Evolutionary conservation across 306 rosid genomes (phyloP), one percentile per base, ranked within the genome.

Genomic region (Prunus padus): DNA sequence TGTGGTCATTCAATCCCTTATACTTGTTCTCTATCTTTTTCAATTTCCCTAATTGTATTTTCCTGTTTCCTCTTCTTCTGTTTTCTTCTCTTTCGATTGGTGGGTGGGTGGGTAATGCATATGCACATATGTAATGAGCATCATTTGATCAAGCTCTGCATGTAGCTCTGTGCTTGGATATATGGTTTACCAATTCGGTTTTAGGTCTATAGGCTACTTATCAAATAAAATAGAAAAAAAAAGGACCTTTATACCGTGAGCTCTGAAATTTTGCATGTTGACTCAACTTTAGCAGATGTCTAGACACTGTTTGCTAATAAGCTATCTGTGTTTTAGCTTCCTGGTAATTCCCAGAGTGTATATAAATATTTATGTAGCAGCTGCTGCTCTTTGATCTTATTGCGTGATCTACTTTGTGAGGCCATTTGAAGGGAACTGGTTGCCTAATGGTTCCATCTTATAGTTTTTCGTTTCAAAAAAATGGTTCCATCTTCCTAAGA

Each of bases 141-240:
- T 69, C 73, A 61, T 84, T 57, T 77, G 81, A 78, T 82, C 65
- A 72, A 60, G 78, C 71, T 79, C 51, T 85, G 83, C 90, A 82
- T 84, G 88, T 80, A 66, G 68, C 20, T 79, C 3, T 73, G 57
- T 60, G 19, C 54, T 76, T 50, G 72, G 56, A 69, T 22, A 69
- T 57, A 28, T 76, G 72, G 50, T 79, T 85, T 75, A n/a, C 49
- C 72, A 23, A 42, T 60, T 52, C 72, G 76, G 75, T 71, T 57
- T 68, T 80, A 15, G 33, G 18, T 66, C 56, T 11, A 7, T 45
- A 2, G 9, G 42, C 56, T 46, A 3, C 30, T 44, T 42, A 22
- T 42, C 10, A 25, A 26, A 15, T 50, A 9, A 50, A 26, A 69
- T 3, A 26, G 45, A 26, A 15, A 54, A 22, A 69, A 26, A 33